Base-by-base conservation (phyloP, 2,329 filamentous ascomycete species). In the Bipolaris zeicola region DNA sequence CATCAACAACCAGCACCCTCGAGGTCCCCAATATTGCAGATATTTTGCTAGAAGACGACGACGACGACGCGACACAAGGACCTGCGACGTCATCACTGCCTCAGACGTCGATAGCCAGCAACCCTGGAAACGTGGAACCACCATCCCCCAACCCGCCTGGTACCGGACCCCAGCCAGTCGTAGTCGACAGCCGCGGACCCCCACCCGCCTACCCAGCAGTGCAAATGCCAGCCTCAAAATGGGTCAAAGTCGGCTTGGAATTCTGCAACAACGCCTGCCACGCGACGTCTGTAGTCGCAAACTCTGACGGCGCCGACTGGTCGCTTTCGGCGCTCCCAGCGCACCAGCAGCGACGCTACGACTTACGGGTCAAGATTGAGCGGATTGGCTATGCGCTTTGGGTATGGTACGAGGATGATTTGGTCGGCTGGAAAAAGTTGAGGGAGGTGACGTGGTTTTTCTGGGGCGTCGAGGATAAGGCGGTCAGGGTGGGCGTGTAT, bases 401-500 rank as follows among this genome's bases (percentile, higher is more conserved):
- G 83, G 79, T 85, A 37, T 85, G 81, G 80, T 85, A 84, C 61
- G 80, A 83, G 66, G 78, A 78, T 50, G 70, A 72, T 46, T 58
- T 73, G 36, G 50, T 67, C 41, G 64, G 55, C 69, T 86, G 84
- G 84, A 84, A 81, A 73, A 86, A 86, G 69, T 69, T 85, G 63
- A 70, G 84, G 5, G 84, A 86, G 70, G 81, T 86, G 26, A 84
- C 82, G n/a, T 85, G 82, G 79, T 86, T 86, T 70, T 86, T 86
- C 67, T 85, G 81, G 72, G 83, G 82, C 6, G 81, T 85, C 11
- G 83, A 85, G 60, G 82, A 85, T 61, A 86, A 86, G 67, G 81
- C 78, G 24, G 78, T 86, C 20, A 78, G 83, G 62, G 82, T 86
- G 22, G 84, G 84, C 2, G 83, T 85, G 37, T 86, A 86, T 75